Conservation (phyloP, 805 yeast genomes). For the Candida stauntonica region DNA sequence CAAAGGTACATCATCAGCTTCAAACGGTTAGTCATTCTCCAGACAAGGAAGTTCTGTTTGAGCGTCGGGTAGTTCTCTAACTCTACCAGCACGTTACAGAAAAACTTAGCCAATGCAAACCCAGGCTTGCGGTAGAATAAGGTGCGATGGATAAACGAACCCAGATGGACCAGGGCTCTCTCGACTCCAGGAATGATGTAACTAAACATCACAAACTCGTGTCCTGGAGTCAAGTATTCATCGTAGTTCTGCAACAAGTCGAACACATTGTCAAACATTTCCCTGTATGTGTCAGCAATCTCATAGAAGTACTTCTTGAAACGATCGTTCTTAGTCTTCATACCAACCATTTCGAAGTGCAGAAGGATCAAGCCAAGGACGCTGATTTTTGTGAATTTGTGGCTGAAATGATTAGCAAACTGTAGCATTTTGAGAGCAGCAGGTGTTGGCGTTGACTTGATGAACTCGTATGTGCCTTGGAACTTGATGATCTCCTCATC, state of each 20-base stretch:
- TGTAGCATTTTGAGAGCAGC: constrained; percentile 15
- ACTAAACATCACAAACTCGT: constrained; percentile 18
- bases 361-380: constrained; percentile 12
- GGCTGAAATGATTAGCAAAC: constrained; percentile 9
- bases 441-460: constrained; percentile 10
- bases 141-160: constrained; percentile 11
- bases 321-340: constrained; percentile 7
- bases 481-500: constrained; percentile 6
- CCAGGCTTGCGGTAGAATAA: constrained; percentile 5
- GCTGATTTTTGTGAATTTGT: constrained; percentile 14
- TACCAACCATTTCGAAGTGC: constrained; percentile 18
- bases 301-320: constrained; percentile 4
- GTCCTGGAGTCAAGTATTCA: constrained; percentile 19
- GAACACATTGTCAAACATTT: constrained; percentile 19
- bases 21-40: constrained; percentile 16
- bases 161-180: constrained; percentile 2
- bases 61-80: constrained; percentile 17
- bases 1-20: constrained; percentile 16
- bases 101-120: constrained; percentile 13
- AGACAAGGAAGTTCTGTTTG: constrained; percentile 17
- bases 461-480: constrained; percentile 9
- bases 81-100: constrained; percentile 18
- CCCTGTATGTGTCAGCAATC: constrained; percentile 7
- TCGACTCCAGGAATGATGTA: constrained; percentile 15
- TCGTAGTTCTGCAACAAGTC: constrained; percentile 21